Conservation (phyloP, 2,329 filamentous ascomycete species). For the Xylariaceae sp. region DNA sequence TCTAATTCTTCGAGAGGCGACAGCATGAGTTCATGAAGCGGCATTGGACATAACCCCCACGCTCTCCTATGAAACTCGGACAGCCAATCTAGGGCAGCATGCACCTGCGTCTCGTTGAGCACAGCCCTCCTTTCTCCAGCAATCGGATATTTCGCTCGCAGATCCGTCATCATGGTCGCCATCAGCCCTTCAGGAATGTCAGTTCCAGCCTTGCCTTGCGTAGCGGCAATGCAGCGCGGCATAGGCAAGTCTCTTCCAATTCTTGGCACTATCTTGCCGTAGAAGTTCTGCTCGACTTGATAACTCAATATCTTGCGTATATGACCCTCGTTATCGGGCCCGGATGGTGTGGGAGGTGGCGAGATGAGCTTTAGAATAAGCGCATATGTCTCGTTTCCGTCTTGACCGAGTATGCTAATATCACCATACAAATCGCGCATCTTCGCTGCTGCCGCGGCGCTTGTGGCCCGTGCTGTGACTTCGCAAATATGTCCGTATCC, state of each 20-base stretch:
- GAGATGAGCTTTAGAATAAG: slow-evolving; percentile 67
- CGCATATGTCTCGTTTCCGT: slow-evolving; percentile 39
- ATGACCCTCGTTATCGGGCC: slow-evolving; percentile 63
- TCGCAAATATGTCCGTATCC: slow-evolving; percentile 64
- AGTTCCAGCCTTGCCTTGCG: slow-evolving; percentile 31
- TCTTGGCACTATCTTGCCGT: slow-evolving; percentile 59
- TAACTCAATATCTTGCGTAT: slow-evolving; percentile 71
- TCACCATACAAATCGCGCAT: slow-evolving; percentile 25
- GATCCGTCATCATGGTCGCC: slow-evolving; percentile 65
- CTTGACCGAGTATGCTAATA: slow-evolving; percentile 10
- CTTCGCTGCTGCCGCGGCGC: slow-evolving; percentile 23
- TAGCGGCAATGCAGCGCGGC: slow-evolving; percentile 34
- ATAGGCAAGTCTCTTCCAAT: slow-evolving; percentile 45
- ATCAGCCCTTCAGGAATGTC: slow-evolving; percentile 48
- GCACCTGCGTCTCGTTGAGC: slow-evolving; percentile 55
- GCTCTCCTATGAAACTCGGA: slow-evolving; percentile 65
- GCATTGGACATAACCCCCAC: slow-evolving; percentile 47
- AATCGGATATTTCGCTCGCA: slow-evolving; percentile 60
- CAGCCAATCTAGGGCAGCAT: slow-evolving; percentile 67
- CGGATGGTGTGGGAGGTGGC: slow-evolving; percentile 48
- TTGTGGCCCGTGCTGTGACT: slow-evolving; percentile 51
- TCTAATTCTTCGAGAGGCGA: slow-evolving; percentile 62
- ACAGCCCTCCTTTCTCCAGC: slow-evolving; percentile 60
- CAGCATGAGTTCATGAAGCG: slow-evolving; percentile 49
- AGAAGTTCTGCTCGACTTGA: slow-evolving; percentile 71